These are phyloP conservation scores for Drechslera avenae DNA, from an alignment of 2,329 filamentous ascomycete genomes.

Conservation along the genomic window DNA sequence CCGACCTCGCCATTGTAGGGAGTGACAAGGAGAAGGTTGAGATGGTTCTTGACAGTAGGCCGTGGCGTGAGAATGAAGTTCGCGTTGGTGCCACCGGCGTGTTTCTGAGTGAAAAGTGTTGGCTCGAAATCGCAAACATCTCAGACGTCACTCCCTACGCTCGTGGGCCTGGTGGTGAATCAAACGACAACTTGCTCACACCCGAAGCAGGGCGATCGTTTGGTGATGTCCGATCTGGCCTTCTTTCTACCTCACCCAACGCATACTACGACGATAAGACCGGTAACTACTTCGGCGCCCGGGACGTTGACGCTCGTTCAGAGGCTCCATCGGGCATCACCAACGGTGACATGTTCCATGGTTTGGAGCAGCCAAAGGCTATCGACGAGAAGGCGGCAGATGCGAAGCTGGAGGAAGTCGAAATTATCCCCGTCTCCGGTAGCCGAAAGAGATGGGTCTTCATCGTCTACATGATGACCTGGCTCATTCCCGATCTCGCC, in stretches of 20 bases:
- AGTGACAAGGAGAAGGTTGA: slow-evolving; percentile 92
- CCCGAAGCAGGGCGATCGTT: slow-evolving; percentile 60
- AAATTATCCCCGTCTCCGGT: slow-evolving; percentile 76
- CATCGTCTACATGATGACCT: slow-evolving; percentile 82
- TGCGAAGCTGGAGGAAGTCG: slow-evolving; percentile 86
- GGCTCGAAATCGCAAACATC: slow-evolving; percentile 85
- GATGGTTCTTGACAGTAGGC: slow-evolving; percentile 86
- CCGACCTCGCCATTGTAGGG: slow-evolving; percentile 83
- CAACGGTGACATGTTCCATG: slow-evolving; percentile 94
- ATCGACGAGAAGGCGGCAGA: slow-evolving; percentile 96
- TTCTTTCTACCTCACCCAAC: slow-evolving; percentile 61
- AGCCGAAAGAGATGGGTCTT: slow-evolving; percentile 91
- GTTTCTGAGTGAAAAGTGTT: slow-evolving; percentile 94
- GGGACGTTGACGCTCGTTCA: slow-evolving; percentile 82
- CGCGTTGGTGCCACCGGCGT: slow-evolving; percentile 89
- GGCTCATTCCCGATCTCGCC: slow-evolving; percentile 81
- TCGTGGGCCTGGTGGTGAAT: slow-evolving; percentile 26
- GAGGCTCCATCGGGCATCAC: slow-evolving; percentile 94
- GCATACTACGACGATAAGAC: slow-evolving; percentile 77
- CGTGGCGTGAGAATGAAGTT: slow-evolving; percentile 91
- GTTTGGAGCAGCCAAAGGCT: slow-evolving; percentile 89
- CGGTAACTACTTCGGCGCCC: slow-evolving; percentile 79
- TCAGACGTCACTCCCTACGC: slow-evolving; percentile 60
- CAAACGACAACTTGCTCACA: slow-evolving; percentile 61
- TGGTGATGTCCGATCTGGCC: slow-evolving; percentile 62